Conservation (phyloP, 129 eudicot genomes). For the Chrysanthemum makinoi region DNA sequence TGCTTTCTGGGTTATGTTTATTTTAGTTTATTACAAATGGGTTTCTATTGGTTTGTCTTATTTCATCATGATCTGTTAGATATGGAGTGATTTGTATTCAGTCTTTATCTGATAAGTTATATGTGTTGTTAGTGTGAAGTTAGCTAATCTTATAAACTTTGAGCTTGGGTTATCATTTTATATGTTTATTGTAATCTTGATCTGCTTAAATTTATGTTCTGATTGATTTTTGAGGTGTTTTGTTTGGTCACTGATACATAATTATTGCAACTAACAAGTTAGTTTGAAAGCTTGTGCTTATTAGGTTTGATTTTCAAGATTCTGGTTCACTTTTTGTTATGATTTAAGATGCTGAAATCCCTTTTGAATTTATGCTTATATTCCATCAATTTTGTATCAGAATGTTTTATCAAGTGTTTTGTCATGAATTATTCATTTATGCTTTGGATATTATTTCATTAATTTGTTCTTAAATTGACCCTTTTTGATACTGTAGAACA, state of each 20-base stretch:
- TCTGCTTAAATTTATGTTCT: slow-evolving; percentile 6
- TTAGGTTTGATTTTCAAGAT: slow-evolving; percentile 16
- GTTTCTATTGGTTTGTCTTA: slow-evolving; percentile 24
- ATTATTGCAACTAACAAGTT: slow-evolving; percentile 17
- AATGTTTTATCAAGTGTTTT: slow-evolving; percentile 19
- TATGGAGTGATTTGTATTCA: slow-evolving; percentile 14
- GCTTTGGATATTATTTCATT: not conserved
- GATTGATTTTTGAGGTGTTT: not conserved
- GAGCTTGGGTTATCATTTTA: slow-evolving; percentile 12
- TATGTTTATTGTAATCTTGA: slow-evolving; percentile 1
- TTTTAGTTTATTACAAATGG: slow-evolving; percentile 20
- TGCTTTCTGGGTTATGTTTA: slow-evolving; percentile 35
- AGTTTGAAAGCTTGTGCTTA: slow-evolving; percentile 3
- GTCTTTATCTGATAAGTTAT: not conserved
- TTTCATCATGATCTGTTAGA: slow-evolving; percentile 22
- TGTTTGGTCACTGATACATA: slow-evolving; percentile 1
- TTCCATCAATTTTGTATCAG: slow-evolving; percentile 16
- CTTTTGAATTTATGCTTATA: slow-evolving; percentile 19
- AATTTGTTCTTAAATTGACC: slow-evolving; percentile 14
- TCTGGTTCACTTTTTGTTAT: slow-evolving; percentile 22
- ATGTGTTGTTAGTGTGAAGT: not conserved
- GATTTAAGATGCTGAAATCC: slow-evolving; percentile 22
- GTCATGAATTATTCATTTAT: slow-evolving; percentile 21
- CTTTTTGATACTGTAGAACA: slow-evolving; percentile 3
- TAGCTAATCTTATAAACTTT: slow-evolving; percentile 15